Evolutionary conservation across 225 moss, liverwort and hornwort species (phyloP).

Genomic region (Climacium dendroides): DNA sequence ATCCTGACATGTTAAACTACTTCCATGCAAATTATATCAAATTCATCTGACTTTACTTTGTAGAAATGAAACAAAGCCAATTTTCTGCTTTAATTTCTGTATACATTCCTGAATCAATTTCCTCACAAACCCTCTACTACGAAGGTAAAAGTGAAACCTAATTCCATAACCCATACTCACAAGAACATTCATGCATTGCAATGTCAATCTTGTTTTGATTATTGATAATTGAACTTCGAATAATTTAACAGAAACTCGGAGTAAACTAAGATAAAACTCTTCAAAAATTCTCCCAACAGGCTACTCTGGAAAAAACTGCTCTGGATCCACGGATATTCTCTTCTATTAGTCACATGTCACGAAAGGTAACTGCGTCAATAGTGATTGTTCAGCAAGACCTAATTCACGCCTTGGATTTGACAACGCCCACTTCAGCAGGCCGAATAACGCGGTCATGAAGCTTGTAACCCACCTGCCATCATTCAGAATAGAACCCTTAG

Average conservation of each 20-base stretch:
- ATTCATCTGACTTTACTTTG: not conserved
- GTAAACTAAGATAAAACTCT: not conserved
- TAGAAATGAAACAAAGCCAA: not conserved
- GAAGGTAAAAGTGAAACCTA: not conserved
- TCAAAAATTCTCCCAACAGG: not conserved
- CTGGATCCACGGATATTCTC: not conserved
- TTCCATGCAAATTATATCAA: not conserved
- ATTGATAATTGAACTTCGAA: not conserved
- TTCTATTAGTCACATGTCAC: not conserved
- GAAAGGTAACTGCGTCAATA: not conserved
- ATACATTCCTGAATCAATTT: not conserved
- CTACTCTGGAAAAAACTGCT: not conserved
- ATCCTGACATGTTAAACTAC: not conserved
- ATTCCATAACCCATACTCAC: not conserved
- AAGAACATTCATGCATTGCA: not conserved
- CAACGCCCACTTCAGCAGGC: constrained; percentile 52
- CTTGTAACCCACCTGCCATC: constrained; percentile 44
- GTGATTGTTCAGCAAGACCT: not conserved
- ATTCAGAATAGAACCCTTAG: not conserved
- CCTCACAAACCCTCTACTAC: not conserved
- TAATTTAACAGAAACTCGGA: not conserved
- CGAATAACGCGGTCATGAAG: constrained; percentile 55
- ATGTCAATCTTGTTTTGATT: not conserved
- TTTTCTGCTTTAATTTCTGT: not conserved
- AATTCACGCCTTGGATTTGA: constrained; percentile 23